Percentiles rank a stretch among this genome's conserved stretches.
These are phyloP conservation scores for Ustilago sp. DNA, from an alignment of 1,284 basidiomycete species.

Conservation along the genomic window DNA sequence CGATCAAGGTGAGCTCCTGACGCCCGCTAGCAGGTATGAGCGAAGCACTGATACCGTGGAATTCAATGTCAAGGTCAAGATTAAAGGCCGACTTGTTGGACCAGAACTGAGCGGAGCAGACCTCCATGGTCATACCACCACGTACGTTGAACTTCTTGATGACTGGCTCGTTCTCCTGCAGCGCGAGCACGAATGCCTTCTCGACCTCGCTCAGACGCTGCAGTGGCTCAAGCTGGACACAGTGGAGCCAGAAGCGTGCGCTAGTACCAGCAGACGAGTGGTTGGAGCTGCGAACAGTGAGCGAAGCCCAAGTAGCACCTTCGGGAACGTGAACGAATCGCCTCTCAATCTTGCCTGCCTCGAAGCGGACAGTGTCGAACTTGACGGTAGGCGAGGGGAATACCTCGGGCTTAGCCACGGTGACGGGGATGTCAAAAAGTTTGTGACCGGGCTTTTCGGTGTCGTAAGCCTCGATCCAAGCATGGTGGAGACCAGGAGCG, in stretches of 20 bases:
- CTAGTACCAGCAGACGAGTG: constrained; percentile 62
- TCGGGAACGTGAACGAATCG: constrained; percentile 67
- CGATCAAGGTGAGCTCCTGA: constrained; percentile 63
- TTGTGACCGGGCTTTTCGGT: constrained; percentile 58
- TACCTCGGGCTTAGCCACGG: constrained; percentile 67
- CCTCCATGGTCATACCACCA: constrained; percentile 68
- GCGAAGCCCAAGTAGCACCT: constrained; percentile 69
- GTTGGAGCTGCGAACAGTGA: constrained; percentile 61
- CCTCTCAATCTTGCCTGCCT: constrained; percentile 64
- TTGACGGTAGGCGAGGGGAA: constrained; percentile 53
- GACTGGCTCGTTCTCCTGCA: constrained; percentile 68
- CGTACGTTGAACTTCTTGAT: constrained; percentile 65
- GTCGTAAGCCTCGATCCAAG: constrained; percentile 65
- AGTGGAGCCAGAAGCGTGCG: constrained; percentile 69
- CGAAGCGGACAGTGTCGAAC: constrained; percentile 52
- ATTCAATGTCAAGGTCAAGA: constrained; percentile 67
- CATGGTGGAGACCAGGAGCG: constrained; percentile 66
- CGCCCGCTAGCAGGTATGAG: constrained; percentile 55
- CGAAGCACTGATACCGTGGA: constrained; percentile 66
- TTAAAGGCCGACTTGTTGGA: constrained; percentile 65
- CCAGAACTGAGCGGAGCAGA: constrained; percentile 70
- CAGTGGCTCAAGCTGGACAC: constrained; percentile 68
- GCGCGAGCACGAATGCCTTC: constrained; percentile 63
- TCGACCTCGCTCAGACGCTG: constrained; percentile 65
- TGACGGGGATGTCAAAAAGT: constrained; percentile 69